Conservation (phyloP, 129 eudicot genomes). For the Erigeron canadensis region DNA sequence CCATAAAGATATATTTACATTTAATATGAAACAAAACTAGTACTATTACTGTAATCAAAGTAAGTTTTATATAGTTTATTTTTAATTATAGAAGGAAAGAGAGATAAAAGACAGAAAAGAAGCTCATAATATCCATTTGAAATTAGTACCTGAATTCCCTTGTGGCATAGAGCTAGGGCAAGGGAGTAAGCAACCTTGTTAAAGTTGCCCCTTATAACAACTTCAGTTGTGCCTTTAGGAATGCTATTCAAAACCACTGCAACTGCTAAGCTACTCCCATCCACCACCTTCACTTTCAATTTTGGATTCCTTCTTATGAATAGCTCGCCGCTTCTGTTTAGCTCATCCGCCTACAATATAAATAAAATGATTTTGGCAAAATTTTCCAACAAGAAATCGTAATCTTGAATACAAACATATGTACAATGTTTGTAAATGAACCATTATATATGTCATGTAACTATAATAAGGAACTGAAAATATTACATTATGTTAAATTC, state of each 20-base stretch:
- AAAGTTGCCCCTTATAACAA: slow-evolving; percentile 51
- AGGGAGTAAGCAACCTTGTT: slow-evolving; percentile 58
- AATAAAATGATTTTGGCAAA: background rate
- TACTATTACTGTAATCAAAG: background rate
- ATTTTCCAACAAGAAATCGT: background rate
- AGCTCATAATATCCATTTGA: background rate
- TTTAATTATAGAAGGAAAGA: background rate
- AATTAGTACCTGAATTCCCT: slow-evolving; percentile 59
- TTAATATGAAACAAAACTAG: too few species aligned
- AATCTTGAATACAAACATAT: background rate
- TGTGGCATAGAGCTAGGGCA: slow-evolving; percentile 51
- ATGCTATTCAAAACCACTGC: slow-evolving; percentile 67
- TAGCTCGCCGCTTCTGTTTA: slow-evolving; percentile 61
- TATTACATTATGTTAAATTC: too few species aligned
- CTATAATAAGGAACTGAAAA: background rate
- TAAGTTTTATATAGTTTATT: background rate
- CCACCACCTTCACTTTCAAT: slow-evolving; percentile 65
- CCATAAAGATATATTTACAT: too few species aligned
- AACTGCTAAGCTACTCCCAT: slow-evolving; percentile 81
- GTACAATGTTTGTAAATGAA: too few species aligned
- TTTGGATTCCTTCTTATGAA: slow-evolving; percentile 56
- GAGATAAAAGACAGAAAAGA: background rate
- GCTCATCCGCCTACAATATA: slow-evolving; percentile 49
- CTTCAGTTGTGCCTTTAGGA: slow-evolving; percentile 73
- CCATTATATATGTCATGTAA: too few species aligned